phyloP scores from a whole-genome alignment of 2,329 filamentous ascomycete genomes.

The Ceratocystis cacaofunesta region DNA sequence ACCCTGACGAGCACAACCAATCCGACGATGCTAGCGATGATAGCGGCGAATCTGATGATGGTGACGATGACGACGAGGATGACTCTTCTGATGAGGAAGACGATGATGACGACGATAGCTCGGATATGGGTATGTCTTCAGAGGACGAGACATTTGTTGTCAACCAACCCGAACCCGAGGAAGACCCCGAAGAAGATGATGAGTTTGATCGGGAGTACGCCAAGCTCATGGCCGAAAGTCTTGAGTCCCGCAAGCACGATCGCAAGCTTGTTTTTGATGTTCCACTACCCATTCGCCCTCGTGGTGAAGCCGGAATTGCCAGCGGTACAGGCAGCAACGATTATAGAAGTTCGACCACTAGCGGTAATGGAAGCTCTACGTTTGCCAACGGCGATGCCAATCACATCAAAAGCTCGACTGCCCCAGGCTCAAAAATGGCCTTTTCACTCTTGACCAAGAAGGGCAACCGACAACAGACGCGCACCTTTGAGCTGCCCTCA shows the following conservation, averaged over 20 bases:
- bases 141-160: constrained; percentile 86
- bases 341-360: neutral
- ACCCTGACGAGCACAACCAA: constrained; percentile 67
- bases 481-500: constrained; percentile 74
- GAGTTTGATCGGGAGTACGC: constrained; percentile 97
- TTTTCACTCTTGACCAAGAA: constrained; percentile 93
- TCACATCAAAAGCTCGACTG: neutral
- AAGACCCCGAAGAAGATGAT: constrained; percentile 86
- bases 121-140: constrained; percentile 27
- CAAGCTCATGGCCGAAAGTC: constrained; percentile 94
- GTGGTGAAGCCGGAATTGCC: constrained; percentile 22
- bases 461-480: constrained; percentile 90
- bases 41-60: constrained; percentile 44
- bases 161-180: constrained; percentile 73
- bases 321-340: constrained; percentile 19
- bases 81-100: constrained; percentile 42
- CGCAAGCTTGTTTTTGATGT: constrained; percentile 90
- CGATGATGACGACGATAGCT: constrained; percentile 42
- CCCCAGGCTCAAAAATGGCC: constrained; percentile 54
- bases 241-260: constrained; percentile 91
- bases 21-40: constrained; percentile 62
- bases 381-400: neutral
- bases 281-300: constrained; percentile 76
- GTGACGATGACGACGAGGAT: constrained; percentile 41
- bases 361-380: neutral